Evolutionary conservation across 768 basidiomycete species (phyloP).

Genomic region (Kondoa subrosea): DNA sequence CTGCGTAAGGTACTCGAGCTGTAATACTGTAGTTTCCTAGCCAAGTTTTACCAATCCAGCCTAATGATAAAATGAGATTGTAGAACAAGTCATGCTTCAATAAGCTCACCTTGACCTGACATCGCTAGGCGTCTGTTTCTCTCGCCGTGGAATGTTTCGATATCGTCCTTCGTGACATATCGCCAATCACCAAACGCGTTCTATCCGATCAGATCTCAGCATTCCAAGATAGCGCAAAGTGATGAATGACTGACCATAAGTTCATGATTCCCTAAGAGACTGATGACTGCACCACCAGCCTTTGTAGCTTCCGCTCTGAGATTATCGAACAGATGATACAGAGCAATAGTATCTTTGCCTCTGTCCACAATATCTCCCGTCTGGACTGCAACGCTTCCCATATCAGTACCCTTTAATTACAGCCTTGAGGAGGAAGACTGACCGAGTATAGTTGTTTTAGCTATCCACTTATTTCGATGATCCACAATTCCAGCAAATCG

Average conservation of each 20-base stretch:
- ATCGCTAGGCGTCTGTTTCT: conserved; percentile 20
- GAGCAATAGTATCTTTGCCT: conserved; percentile 71
- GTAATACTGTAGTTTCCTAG: conserved; percentile 62
- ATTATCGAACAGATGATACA: conserved; percentile 69
- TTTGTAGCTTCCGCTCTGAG: conserved; percentile 56
- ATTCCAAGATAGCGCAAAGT: neutral
- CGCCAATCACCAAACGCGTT: conserved; percentile 21
- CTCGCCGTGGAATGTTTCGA: conserved; percentile 17
- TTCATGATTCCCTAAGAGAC: conserved; percentile 84
- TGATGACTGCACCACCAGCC: conserved; percentile 55
- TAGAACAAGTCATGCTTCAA: neutral
- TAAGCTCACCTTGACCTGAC: conserved; percentile 17
- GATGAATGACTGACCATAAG: conserved; percentile 39
- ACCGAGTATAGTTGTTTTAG: conserved; percentile 12
- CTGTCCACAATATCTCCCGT: conserved; percentile 36
- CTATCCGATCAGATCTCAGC: conserved; percentile 5
- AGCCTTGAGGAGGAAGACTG: neutral
- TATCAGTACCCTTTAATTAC: neutral
- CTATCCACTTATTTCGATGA: conserved; percentile 16
- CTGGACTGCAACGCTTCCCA: conserved; percentile 6
- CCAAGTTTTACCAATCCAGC: conserved; percentile 34
- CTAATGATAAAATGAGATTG: conserved; percentile 49
- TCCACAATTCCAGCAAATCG: conserved; percentile 15
- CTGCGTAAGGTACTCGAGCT: conserved; percentile 49
- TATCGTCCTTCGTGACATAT: conserved; percentile 20